A percentile compares a stretch with the other conserved stretches of the same genome.
Evolutionary conservation across 2,329 filamentous ascomycete species (phyloP).

Genomic region (Pyrenophora seminiperda): DNA sequence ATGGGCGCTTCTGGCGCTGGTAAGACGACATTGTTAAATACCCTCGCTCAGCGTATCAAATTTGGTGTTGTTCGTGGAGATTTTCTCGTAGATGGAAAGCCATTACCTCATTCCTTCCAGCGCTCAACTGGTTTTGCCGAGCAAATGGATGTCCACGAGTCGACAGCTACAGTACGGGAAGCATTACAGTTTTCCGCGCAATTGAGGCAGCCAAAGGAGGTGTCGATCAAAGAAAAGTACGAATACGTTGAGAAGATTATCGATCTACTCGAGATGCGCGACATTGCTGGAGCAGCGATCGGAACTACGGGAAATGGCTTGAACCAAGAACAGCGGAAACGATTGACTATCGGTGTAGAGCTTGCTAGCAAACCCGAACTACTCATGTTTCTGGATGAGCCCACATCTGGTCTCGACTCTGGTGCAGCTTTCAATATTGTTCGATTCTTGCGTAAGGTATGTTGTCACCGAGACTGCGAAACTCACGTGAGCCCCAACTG

Average conservation of each 20-base stretch:
- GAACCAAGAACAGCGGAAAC: conserved; percentile 70
- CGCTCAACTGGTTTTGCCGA: conserved; percentile 80
- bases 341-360: conserved; percentile 67
- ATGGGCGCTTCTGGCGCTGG: conserved; percentile 67
- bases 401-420: conserved; percentile 74
- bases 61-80: conserved; percentile 54
- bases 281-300: conserved; percentile 68
- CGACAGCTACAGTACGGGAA: conserved; percentile 67
- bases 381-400: conserved; percentile 77
- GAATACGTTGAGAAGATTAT: no score
- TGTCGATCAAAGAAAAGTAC: conserved; percentile 61
- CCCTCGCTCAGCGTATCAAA: conserved; percentile 50
- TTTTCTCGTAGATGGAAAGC: conserved; percentile 51
- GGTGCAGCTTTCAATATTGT: conserved; percentile 70
- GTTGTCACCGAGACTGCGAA: background rate
- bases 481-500: rapidly evolving
- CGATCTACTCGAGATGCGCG: conserved; percentile 66
- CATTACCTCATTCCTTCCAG: conserved; percentile 70
- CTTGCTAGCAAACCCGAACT: conserved; percentile 70
- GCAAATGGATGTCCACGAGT: conserved; percentile 66
- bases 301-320: conserved; percentile 56
- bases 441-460: conserved; percentile 64
- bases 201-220: conserved; percentile 64
- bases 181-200: conserved; percentile 68
- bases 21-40: conserved; percentile 46